Conservation (phyloP, 371 early-diverging fungal genomes). For the Amoeboaphelidium protococcarum region DNA sequence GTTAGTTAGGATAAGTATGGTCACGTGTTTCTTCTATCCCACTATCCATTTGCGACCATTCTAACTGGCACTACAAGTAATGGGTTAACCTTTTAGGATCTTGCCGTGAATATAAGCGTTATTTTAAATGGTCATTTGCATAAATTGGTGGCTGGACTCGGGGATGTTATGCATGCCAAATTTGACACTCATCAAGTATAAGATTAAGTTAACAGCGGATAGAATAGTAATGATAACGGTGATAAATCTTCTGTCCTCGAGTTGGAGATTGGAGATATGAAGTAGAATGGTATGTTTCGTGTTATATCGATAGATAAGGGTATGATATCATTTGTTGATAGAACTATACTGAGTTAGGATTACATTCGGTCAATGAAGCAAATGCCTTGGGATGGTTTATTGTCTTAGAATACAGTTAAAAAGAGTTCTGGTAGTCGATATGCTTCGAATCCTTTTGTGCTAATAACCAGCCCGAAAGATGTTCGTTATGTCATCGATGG, state of each 20-base stretch:
- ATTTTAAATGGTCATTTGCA: conserved; percentile 74
- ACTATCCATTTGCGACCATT: conserved; percentile 61
- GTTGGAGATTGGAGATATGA: conserved; percentile 64
- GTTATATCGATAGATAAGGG: conserved; percentile 67
- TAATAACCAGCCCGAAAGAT: conserved; percentile 72
- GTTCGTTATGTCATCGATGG: conserved; percentile 33
- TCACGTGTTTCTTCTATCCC: conserved; percentile 37
- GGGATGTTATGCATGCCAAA: conserved; percentile 6
- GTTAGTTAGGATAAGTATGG: conserved; percentile 17
- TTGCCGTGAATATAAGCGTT: conserved; percentile 29
- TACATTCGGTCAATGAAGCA: no score
- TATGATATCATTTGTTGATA: conserved; percentile 48
- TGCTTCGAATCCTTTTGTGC: conserved; percentile 33
- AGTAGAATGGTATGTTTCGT: conserved; percentile 46
- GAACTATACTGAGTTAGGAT: conserved; percentile 8
- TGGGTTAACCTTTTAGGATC: conserved; percentile 26
- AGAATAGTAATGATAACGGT: conserved; percentile 3
- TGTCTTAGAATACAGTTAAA: no score
- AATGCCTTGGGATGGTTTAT: no score
- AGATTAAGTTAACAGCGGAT: conserved; percentile 25
- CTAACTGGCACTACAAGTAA: conserved; percentile 32
- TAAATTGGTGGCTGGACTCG: conserved; percentile 29
- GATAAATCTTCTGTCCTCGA: conserved; percentile 28
- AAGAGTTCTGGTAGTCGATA: neutral
- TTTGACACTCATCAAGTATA: neutral